Percentiles rank a stretch among this genome's conserved stretches.
Evolutionary conservation across 352 stramenopile species (phyloP).

Genomic region (Phytophthora pinifolia): DNA sequence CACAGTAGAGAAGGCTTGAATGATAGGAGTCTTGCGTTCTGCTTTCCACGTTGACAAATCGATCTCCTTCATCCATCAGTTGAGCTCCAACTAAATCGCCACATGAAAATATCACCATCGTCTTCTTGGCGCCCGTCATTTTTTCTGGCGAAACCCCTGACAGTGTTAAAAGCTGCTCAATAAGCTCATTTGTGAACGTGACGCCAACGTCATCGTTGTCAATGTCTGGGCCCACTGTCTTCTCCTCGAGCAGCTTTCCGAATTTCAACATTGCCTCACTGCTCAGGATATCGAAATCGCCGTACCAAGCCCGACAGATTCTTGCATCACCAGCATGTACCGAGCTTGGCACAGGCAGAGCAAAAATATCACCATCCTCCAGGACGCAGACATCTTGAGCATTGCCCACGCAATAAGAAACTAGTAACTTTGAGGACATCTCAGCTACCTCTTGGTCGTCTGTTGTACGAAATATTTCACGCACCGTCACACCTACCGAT

Average conservation of each 20-base stretch:
- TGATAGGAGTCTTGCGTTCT: conserved; percentile 28
- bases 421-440: conserved; percentile 23
- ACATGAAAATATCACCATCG: conserved; percentile 33
- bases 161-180: conserved; percentile 28
- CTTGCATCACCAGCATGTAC: conserved; percentile 4
- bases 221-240: conserved; percentile 1
- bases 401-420: conserved; percentile 23
- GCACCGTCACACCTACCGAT: conserved; percentile 7
- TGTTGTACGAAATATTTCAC: conserved; percentile 21
- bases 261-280: conserved; percentile 31
- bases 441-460: not conserved
- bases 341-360: conserved; percentile 4
- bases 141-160: conserved; percentile 19
- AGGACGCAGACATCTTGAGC: conserved; percentile 28
- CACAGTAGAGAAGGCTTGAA: conserved; percentile 53
- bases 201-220: conserved; percentile 12
- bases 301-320: conserved; percentile 49
- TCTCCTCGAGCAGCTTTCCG: conserved; percentile 15
- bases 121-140: conserved; percentile 24
- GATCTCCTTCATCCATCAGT: conserved; percentile 31
- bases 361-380: conserved; percentile 31
- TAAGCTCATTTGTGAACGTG: conserved; percentile 24
- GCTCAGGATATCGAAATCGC: conserved; percentile 45
- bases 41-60: conserved; percentile 36
- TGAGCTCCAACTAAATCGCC: conserved; percentile 18